These are phyloP conservation scores for Vaccinium corymbosum DNA, from an alignment of 148 eudicot species.

Conservation along the genomic window DNA sequence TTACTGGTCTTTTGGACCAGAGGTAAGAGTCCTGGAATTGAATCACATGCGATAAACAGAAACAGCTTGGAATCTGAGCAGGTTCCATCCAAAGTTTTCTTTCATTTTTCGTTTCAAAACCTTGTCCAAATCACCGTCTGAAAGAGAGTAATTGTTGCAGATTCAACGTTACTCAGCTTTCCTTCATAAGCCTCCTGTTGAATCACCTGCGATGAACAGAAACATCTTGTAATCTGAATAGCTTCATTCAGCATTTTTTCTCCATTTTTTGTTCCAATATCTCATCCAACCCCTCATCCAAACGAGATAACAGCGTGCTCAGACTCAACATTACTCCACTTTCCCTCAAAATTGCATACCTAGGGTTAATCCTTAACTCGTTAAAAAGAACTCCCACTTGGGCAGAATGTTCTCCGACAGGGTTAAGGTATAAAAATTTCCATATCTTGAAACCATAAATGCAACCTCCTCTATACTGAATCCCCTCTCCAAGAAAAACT, in stretches of 20 bases:
- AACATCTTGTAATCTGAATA: background rate
- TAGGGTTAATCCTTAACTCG: slow-evolving; percentile 55
- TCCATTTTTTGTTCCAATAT: slow-evolving; percentile 46
- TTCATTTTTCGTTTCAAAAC: slow-evolving; percentile 54
- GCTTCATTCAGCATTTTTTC: slow-evolving; percentile 23
- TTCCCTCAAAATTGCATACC: slow-evolving; percentile 46
- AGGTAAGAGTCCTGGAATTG: background rate
- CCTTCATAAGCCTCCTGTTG: no score
- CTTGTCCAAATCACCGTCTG: slow-evolving; percentile 50
- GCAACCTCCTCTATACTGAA: slow-evolving; percentile 42
- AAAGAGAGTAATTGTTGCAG: background rate
- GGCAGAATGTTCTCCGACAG: slow-evolving; percentile 27
- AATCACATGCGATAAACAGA: background rate
- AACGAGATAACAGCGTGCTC: slow-evolving; percentile 57
- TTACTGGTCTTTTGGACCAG: no score
- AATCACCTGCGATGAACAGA: no score
- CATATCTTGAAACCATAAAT: slow-evolving; percentile 64
- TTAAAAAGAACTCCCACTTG: no score
- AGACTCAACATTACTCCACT: slow-evolving; percentile 57
- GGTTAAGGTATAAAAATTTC: slow-evolving; percentile 66
- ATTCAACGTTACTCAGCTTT: no score
- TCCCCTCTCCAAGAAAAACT: slow-evolving; percentile 51
- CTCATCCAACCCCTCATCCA: slow-evolving; percentile 47
- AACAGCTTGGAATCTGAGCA: background rate
- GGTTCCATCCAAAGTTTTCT: slow-evolving; percentile 23